Evolutionary conservation across 2,329 filamentous ascomycete species (phyloP), one percentile per base, ranked within the genome.

Genomic region (Aspergillus pseudoglaucus): DNA sequence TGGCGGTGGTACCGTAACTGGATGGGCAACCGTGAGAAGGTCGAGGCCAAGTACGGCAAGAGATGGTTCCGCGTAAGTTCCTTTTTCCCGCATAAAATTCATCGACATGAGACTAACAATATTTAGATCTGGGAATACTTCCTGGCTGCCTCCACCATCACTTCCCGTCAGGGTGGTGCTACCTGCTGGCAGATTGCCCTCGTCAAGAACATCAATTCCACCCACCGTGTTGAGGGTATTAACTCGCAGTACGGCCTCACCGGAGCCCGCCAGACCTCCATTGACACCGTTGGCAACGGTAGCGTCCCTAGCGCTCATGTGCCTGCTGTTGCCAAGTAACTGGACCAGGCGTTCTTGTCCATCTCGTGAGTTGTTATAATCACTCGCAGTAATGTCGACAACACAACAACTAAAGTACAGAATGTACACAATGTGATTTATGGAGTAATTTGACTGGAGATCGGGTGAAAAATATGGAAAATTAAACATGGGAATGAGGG

Each of bases 1-100:
- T 97, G 93, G 93, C 82, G 88, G 66, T 97, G 93, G 93, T 97
- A 97, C 78, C 81, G 93, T 58, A 97, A 97, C 81, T 97, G 93
- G 93, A 80, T 96, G 69, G 89, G 78, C 72, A 97, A 97, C 80
- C 78, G 80, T 59, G 88, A 95, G 50, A 94, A 95, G 77, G 87
- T 96, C 53, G 82, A 87, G 71, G 89, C 87, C 65, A 97, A 96
- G 80, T 97, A 97, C 67, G 93, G 93, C 63, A 84, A 86, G 66
- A 80, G 88, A 65, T 98, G 93, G 93, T 98, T 88, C 82, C 84
- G 91, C 70, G 87, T 90, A 79, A 76, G 86, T 78, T 52, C 55
- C 22, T 5, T 46, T 35, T 20, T 14, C 14, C 40, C 2, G 3
- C 3, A 7, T 25, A 10, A 23, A 12, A 45, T 37, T 17, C 8